Evolutionary conservation across 352 stramenopile genomes (phyloP).

Genomic region (Pythium guiyangense): DNA sequence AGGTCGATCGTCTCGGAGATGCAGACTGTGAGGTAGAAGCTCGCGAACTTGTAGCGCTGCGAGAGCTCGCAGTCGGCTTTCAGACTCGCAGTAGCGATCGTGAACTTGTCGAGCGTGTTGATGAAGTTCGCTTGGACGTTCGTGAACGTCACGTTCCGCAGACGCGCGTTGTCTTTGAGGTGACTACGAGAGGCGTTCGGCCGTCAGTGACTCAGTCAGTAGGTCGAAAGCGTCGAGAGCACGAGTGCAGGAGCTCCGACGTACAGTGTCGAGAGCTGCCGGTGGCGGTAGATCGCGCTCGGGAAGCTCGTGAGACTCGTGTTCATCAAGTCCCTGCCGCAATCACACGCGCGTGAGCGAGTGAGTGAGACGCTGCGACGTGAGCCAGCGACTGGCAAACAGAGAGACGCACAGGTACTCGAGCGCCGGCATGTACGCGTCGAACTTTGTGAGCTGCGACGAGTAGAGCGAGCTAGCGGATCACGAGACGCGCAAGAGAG

Average conservation of each 20-base stretch:
- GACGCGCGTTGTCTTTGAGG: background rate
- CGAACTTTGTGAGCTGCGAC: background rate
- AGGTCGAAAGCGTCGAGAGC: background rate
- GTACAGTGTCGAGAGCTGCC: background rate
- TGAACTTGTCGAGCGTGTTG: background rate
- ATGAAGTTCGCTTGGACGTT: conserved; percentile 3
- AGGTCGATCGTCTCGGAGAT: background rate
- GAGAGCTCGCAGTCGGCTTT: background rate
- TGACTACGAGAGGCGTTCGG: background rate
- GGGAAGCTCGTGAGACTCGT: background rate
- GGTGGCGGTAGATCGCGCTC: background rate
- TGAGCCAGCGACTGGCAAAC: no score
- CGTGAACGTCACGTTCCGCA: conserved; percentile 3
- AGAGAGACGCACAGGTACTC: background rate
- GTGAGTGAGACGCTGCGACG: no score
- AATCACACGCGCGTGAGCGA: no score
- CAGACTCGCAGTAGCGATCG: background rate
- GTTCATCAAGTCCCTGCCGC: background rate
- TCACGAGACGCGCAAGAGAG: background rate
- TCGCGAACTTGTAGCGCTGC: background rate
- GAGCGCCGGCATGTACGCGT: background rate
- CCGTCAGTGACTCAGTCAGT: background rate
- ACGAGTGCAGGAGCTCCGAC: background rate
- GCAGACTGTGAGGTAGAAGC: background rate
- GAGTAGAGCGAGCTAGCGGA: background rate